phyloP scores from a whole-genome alignment of 1,284 basidiomycete genomes.

The Puccinia polysora region DNA sequence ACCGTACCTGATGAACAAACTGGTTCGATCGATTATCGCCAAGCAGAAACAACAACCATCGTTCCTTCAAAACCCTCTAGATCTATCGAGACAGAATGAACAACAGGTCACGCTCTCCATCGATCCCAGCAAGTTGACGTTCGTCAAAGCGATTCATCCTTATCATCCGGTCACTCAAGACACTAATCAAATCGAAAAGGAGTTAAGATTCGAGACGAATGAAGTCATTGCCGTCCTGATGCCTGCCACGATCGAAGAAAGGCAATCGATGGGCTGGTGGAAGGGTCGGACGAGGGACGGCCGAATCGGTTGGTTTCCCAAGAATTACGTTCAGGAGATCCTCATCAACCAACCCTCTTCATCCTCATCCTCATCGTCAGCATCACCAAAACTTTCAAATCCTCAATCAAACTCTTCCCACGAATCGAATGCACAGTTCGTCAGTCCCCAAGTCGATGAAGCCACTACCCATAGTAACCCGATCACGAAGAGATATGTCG shows the following conservation, averaged over 20 bases:
- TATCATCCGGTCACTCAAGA: constrained; percentile 57
- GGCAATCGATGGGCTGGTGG: constrained; percentile 87
- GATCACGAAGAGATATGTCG: no score
- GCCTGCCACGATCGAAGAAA: constrained; percentile 66
- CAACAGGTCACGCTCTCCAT: constrained; percentile 51
- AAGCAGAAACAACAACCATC: constrained; percentile 36
- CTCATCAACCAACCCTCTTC: constrained; percentile 12
- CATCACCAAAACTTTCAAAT: neutral
- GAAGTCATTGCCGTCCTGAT: constrained; percentile 87
- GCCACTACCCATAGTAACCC: no score
- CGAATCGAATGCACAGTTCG: neutral
- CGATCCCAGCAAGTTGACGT: constrained; percentile 65
- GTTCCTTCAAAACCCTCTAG: constrained; percentile 58
- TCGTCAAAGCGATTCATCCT: constrained; percentile 78
- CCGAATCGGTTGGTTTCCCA: constrained; percentile 92
- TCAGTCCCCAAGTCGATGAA: no score
- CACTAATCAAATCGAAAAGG: constrained; percentile 62
- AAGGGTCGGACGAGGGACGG: constrained; percentile 89
- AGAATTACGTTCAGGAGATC: constrained; percentile 66
- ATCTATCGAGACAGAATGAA: constrained; percentile 60
- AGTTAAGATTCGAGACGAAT: constrained; percentile 77
- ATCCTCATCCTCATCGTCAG: neutral
- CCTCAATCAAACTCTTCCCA: neutral
- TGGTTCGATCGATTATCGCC: constrained; percentile 72
- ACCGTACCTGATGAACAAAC: constrained; percentile 87